Conservation (phyloP, 441 rosid genomes). For the Brassica balearica region DNA sequence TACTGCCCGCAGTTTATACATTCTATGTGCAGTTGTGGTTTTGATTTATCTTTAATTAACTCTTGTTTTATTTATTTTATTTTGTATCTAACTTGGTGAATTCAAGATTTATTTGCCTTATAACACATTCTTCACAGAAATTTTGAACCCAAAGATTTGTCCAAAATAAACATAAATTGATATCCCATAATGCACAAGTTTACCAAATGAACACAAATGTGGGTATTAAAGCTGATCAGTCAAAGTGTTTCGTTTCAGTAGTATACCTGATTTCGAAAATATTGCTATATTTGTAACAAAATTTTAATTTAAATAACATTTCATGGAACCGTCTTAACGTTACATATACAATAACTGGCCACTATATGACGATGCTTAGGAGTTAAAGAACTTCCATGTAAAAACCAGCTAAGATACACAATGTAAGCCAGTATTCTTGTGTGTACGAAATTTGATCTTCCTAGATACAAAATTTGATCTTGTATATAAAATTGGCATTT, state of each 20-base stretch:
- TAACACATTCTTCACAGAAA: neutral
- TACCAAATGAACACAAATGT: neutral
- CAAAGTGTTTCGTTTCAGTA: neutral
- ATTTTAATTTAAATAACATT: neutral
- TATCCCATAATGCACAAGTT: neutral
- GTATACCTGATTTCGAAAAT: neutral
- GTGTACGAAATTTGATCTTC: neutral
- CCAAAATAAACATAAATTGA: neutral
- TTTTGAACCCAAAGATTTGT: neutral
- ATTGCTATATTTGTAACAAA: neutral
- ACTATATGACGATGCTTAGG: neutral
- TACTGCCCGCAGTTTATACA: constrained; percentile 6
- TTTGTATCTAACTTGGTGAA: neutral
- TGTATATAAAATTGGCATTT: constrained; percentile 7
- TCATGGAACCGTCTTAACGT: neutral
- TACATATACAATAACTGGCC: neutral
- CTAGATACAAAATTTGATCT: neutral
- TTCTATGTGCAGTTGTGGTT: constrained; percentile 12
- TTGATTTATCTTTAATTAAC: neutral
- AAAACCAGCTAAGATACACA: constrained; percentile 13
- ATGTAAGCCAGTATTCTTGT: neutral
- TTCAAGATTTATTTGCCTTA: neutral
- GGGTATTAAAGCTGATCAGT: neutral
- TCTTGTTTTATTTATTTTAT: neutral
- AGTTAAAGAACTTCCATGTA: neutral